A percentile compares a stretch with the other conserved stretches of the same genome.
Conservation (phyloP, 2,329 filamentous ascomycete species). For the Lasiodiplodia sp. region DNA sequence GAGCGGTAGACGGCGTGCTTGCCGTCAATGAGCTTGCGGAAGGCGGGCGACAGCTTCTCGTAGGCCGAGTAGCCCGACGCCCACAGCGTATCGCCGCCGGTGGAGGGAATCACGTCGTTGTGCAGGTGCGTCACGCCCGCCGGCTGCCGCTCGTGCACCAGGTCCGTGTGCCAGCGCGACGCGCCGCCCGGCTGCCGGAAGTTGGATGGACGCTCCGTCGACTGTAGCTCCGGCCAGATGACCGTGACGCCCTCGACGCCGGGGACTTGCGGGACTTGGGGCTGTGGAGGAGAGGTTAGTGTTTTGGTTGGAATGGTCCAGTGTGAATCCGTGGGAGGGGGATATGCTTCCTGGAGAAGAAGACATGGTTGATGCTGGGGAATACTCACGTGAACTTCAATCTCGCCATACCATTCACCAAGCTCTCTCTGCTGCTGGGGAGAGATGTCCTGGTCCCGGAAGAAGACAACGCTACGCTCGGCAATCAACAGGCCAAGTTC, state of each 20-base stretch:
- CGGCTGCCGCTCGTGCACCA: constrained; percentile 74
- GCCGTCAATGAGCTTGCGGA: constrained; percentile 75
- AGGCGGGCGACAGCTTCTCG: constrained; percentile 74
- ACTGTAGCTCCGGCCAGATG: constrained; percentile 73
- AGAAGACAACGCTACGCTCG: constrained; percentile 71
- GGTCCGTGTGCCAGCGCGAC: constrained; percentile 73
- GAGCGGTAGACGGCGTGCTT: constrained; percentile 69
- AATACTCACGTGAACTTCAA: constrained; percentile 70
- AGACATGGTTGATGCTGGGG: neutral
- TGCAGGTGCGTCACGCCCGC: constrained; percentile 73
- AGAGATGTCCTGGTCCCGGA: constrained; percentile 61
- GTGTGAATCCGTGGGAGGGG: too few species aligned
- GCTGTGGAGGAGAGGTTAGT: constrained; percentile 50
- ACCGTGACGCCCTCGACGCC: constrained; percentile 63
- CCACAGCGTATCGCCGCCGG: constrained; percentile 77
- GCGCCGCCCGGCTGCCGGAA: constrained; percentile 74
- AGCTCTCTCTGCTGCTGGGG: constrained; percentile 45
- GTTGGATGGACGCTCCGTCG: constrained; percentile 65
- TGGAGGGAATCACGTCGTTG: constrained; percentile 69
- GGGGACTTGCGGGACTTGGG: constrained; percentile 74
- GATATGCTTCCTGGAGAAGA: neutral
- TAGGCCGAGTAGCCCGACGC: constrained; percentile 75
- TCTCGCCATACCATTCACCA: constrained; percentile 68
- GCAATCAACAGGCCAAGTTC: constrained; percentile 69
- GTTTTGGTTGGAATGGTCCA: neutral